Base-by-base conservation (phyloP, 202 grass and related monocot genomes). In the Hordeum pubiflorum region DNA sequence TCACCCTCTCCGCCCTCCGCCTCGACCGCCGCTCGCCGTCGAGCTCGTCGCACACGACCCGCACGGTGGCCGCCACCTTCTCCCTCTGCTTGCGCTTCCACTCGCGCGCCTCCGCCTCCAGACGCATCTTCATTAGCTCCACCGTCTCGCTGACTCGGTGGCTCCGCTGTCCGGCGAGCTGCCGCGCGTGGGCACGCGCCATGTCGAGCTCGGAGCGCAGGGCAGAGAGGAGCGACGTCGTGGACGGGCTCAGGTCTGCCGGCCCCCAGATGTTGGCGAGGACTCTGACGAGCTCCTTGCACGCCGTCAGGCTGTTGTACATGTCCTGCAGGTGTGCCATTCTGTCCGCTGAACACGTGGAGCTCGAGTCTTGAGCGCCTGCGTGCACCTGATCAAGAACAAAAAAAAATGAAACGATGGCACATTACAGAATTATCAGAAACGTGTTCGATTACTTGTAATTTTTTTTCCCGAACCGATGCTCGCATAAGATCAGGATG, bases 221-320 rank as follows among this genome's bases (percentile, higher is more conserved):
- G 15, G 89, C 90, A 11, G 86, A 79, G 43, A 94, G 64, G 38
- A 98, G 63, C 27, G 90, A 87, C 7, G 81, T 39, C 63, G 82
- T 76, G 6, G 88, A 94, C 10, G 86, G 72, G 74, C 52, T 79
- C 56, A 76, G 82, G 23, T 61, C 87, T n/a, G 81, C 83, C 38
- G 72, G 55, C 3, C 79, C 82, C 76, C 60, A 75, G 17, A 94
- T 44, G 63, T 55, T 81, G 77, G 75, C 57, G 17, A 94, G 40
- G 6, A 89, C 88, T 24, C 89, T 89, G 44, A 93, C 67, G 4
- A 98, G 88, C 79, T 93, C 90, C 81, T 83, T 88, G 72, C 86
- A 93, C 31, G 92, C 82, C 3, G 69, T 52, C 33, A 97, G 55
- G 74, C 77, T 86, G 71, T 79, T 88, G 77, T 67, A 79, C 72